Evolutionary conservation across 148 eudicot genomes (phyloP), one percentile per base, ranked within the genome.

Genomic region (Vaccinium corymbosum): DNA sequence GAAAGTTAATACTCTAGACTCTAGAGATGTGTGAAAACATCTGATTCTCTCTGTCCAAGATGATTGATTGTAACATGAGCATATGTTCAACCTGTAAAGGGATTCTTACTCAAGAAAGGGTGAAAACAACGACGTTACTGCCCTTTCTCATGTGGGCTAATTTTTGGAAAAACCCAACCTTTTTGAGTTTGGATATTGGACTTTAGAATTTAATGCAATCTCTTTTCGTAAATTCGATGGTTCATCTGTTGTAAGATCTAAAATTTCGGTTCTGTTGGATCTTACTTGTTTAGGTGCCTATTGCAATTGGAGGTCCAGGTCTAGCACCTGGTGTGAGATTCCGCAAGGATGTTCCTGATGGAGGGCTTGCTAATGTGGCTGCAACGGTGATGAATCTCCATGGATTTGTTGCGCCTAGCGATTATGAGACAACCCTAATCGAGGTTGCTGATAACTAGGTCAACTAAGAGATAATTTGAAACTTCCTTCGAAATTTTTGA

Each of bases 231-330:
- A 20, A 68, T 25, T 81, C 0, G 14, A 32, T 27, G 13, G 12
- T 81, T 50, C 20, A 66, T 66, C 35, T 11, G 6, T 66, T 68
- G 6, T 62, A 49, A 1, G 55, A n/a, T 17, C 46, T 57, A 76
- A 38, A n/a, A 42, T 49, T 83, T 76, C 87, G 17, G 82, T 52
- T 32, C 25, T 9, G 19, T 22, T 48, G 70, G 4, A 11, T 12
- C 48, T 53, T n/a, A 82, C 35, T 81, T 81, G 7, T 25, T 22
- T 83, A 96, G 98, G 98, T 94, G 76, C 98, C 98, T 12, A 80
- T 96, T 73, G 98, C 98, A 25, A 96, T 96, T 70, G 98, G 98
- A 84, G 98, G 98, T 49, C 98, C 95, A 49, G 98, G 98, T 3
- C 85, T 95, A 59, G 88, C 94, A 81, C 91, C 92, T 14, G 95